Evolutionary conservation across 108 stramenopile genomes (phyloP).

Genomic region (Fragilariopsis cylindrus): DNA sequence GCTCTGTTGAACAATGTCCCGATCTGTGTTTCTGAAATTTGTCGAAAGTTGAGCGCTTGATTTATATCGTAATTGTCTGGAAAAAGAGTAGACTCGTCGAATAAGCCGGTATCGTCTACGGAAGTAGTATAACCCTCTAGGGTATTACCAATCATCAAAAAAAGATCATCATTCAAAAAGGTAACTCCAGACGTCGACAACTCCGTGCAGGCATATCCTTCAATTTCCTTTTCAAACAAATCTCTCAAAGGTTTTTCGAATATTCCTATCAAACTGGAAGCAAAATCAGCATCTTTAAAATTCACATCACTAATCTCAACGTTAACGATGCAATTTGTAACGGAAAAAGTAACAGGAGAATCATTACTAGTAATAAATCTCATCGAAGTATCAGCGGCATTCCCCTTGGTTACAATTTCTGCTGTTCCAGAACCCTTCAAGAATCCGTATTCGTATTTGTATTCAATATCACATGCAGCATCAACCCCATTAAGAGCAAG

Average conservation of each 20-base stretch:
- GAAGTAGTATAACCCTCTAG: slow-evolving; percentile 7
- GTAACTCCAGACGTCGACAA: slow-evolving; percentile 33
- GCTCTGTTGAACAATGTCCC: slow-evolving; percentile 31
- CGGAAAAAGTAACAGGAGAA: slow-evolving; percentile 37
- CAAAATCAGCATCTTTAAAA: slow-evolving; percentile 49
- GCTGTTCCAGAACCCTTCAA: slow-evolving; percentile 22
- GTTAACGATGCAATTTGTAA: slow-evolving; percentile 37
- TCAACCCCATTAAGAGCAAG: slow-evolving; percentile 18
- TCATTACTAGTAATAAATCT: slow-evolving; percentile 36
- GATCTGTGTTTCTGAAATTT: slow-evolving; percentile 6
- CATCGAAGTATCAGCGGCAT: slow-evolving; percentile 26
- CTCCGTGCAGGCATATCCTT: slow-evolving; percentile 50
- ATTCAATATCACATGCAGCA: slow-evolving; percentile 26
- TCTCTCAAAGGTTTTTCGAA: slow-evolving; percentile 50
- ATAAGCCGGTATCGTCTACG: slow-evolving; percentile 3
- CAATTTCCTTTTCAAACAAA: slow-evolving; percentile 43
- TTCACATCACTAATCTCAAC: slow-evolving; percentile 54
- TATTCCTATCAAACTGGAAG: slow-evolving; percentile 40
- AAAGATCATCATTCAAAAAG: slow-evolving; percentile 24
- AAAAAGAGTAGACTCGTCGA: slow-evolving; percentile 11
- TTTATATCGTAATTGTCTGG: background rate
- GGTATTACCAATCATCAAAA: slow-evolving; percentile 19
- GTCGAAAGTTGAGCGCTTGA: slow-evolving; percentile 11
- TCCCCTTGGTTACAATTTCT: slow-evolving; percentile 23
- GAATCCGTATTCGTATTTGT: slow-evolving; percentile 32